Evolutionary conservation across 2,329 filamentous ascomycete genomes (phyloP), one percentile per base, ranked within the genome.

Genomic region (Cadophora sp.): DNA sequence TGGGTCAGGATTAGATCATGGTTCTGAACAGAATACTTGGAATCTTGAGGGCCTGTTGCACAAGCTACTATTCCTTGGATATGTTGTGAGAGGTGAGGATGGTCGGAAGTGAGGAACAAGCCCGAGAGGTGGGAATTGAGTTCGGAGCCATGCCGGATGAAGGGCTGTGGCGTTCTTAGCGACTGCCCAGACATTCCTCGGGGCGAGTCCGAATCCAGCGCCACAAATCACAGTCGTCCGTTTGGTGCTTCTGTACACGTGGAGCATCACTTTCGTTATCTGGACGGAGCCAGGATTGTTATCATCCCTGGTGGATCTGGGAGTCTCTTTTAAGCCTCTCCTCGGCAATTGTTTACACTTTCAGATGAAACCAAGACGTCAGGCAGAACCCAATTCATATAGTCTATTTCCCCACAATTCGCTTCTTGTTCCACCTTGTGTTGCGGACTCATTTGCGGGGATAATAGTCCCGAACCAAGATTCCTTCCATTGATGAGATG

Each of bases 371-470:
- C n/a, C 43, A 22, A n/a, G 43, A 22, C 22, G 8, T 22, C 43
- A 22, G 43, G 7, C 4, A 16, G 24, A 29, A 55, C 11, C 50
- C 24, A 22, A 55, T 26, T 55, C 4, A 29, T 29, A 8, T 7
- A 59, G 11, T 40, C 19, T 40, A 59, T 59, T 59, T 50, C 59
- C 59, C 59, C 59, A 27, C 59, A 48, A 19, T 62, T 48, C 59
- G 26, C 40, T 26, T 59, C 19, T 22, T 40, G 55, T 59, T 59
- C n/a, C 31, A 59, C 55, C 8, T 55, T 7, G 27, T 55, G 51
- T 19, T 16, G n/a, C 14, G 7, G 27, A 29, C 16, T 26, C 26
- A 6, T 55, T 55, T 16, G 51, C 51, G 26, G 51, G 51, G 27
- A 16, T 19, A n/a, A 58, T 37, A 58, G 24, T 37, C 29, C 56